Evolutionary conservation across 305 asterid genomes (phyloP).

Genomic region (Solanum hybrid): DNA sequence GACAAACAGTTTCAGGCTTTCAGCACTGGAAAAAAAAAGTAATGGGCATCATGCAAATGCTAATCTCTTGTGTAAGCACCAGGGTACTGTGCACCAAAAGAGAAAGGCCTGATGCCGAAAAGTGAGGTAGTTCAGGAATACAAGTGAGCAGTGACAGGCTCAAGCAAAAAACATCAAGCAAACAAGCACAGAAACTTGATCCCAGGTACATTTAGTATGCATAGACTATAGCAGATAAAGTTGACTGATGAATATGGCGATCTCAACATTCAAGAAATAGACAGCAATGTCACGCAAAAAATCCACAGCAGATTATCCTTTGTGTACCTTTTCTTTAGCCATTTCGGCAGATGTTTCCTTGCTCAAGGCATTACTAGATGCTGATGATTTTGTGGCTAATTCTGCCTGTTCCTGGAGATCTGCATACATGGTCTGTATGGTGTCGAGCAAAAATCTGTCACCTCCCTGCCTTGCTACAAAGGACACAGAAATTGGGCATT

Average conservation of each 20-base stretch:
- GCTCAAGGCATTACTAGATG: conserved; percentile 36
- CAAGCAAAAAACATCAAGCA: neutral
- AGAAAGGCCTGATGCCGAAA: neutral
- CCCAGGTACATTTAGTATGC: neutral
- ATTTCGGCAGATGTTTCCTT: conserved; percentile 75
- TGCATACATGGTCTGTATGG: conserved; percentile 52
- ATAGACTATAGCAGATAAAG: neutral
- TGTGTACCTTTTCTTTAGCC: conserved; percentile 89
- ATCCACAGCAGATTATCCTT: neutral
- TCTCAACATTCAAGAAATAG: neutral
- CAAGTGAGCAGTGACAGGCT: neutral
- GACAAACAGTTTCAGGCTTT: neutral
- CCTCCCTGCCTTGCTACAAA: conserved; percentile 85
- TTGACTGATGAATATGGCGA: neutral
- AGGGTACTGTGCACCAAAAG: neutral
- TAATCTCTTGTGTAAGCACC: neutral
- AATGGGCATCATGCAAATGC: neutral
- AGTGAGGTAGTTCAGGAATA: neutral
- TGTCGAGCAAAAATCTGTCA: conserved; percentile 78
- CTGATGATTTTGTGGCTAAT: conserved; percentile 33
- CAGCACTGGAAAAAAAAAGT: neutral
- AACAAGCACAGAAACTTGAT: neutral
- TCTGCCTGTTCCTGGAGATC: conserved; percentile 57
- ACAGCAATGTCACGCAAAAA: neutral
- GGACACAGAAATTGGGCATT: conserved; percentile 79